Conservation (phyloP, 805 yeast species). For the Barnettozyma botsteinii region DNA sequence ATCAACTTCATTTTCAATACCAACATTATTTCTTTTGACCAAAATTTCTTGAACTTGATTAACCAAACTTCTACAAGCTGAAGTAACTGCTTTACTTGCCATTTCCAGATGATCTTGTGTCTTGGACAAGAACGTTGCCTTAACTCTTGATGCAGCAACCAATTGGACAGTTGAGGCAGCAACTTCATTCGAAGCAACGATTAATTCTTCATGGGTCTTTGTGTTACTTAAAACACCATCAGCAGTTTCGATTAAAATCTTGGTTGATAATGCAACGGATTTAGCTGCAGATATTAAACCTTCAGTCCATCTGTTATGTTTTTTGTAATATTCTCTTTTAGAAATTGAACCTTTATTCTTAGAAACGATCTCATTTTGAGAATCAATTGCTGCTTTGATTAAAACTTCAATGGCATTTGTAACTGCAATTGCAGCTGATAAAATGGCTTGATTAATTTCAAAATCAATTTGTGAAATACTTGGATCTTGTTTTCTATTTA, state of each 20-base stretch:
- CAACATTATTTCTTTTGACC: conserved; percentile 26
- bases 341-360: conserved; percentile 62
- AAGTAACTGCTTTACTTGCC: conserved; percentile 61
- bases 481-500: conserved; percentile 45
- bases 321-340: conserved; percentile 72
- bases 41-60: conserved; percentile 60
- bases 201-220: conserved; percentile 75
- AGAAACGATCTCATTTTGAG: conserved; percentile 76
- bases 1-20: conserved; percentile 45
- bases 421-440: conserved; percentile 73
- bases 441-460: conserved; percentile 69
- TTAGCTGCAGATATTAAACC: conserved; percentile 87
- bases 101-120: conserved; percentile 69
- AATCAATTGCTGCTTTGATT: conserved; percentile 69
- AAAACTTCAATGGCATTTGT: conserved; percentile 71
- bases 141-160: conserved; percentile 86
- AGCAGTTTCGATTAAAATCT: conserved; percentile 75
- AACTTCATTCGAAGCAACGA: conserved; percentile 87
- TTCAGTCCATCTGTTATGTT: conserved; percentile 89
- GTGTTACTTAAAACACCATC: conserved; percentile 66
- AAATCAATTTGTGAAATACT: conserved; percentile 49
- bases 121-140: conserved; percentile 69
- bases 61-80: conserved; percentile 73
- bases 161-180: conserved; percentile 90
- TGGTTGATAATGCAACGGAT: conserved; percentile 80